A percentile compares a stretch with the other conserved stretches of the same genome.
These are phyloP conservation scores for Pichia sp. DNA, from an alignment of 1,139 yeast genomes.

Conservation along the genomic window DNA sequence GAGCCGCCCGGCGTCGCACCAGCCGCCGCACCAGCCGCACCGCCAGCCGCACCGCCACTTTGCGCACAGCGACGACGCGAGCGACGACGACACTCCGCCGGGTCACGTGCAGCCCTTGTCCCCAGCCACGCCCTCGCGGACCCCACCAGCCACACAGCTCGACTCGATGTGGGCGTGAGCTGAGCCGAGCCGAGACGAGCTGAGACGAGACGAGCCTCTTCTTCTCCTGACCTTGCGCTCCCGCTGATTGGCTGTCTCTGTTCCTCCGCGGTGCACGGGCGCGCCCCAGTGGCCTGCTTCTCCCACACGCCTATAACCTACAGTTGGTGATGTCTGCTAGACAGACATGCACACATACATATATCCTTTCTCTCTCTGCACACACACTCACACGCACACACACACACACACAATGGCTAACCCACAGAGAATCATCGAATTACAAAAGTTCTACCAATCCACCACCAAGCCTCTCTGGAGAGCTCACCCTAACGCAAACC, in stretches of 20 bases:
- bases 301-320: too few relatives aligned
- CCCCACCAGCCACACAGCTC: neutral
- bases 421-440: constrained; percentile 55
- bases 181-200: neutral
- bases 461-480: constrained; percentile 70
- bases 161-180: neutral
- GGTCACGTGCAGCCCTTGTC: neutral
- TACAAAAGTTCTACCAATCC: constrained; percentile 69
- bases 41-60: neutral
- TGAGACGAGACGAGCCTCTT: neutral
- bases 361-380: neutral
- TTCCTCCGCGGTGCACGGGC: too few relatives aligned
- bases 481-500: constrained; percentile 70
- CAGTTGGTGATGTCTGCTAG: too few relatives aligned
- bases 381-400: neutral
- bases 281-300: too few relatives aligned
- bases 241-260: too few relatives aligned
- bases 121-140: neutral
- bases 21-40: neutral
- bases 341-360: neutral
- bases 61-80: neutral
- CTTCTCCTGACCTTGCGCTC: too few relatives aligned
- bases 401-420: constrained; percentile 8
- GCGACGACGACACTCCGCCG: too few relatives aligned
- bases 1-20: too few relatives aligned